Evolutionary conservation across 768 basidiomycete species (phyloP), one percentile per base, ranked within the genome.

Genomic region (Tricholoma bakamatsutake): DNA sequence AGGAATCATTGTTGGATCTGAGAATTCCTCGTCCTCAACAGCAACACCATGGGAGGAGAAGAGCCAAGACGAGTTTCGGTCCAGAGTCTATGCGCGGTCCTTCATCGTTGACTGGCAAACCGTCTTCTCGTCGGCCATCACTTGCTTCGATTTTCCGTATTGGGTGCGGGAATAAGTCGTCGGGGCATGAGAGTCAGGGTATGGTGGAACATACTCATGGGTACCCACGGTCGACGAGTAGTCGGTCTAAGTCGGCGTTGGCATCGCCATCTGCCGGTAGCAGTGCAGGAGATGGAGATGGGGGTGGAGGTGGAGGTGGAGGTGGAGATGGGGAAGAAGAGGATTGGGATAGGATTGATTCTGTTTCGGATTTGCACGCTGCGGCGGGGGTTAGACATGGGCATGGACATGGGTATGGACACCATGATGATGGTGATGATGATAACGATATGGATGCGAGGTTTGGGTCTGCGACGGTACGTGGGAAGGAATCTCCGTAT

Each of bases 321-420:
- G n/a, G n/a, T n/a, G 67, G 63, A 4, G 69, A 71, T 3, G 51
- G 51, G 10, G 78, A 76, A 11, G 82, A 87, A 10, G 86, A 85
- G 50, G 90, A 91, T 63, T 93, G 91, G 91, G 90, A 93, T 59
- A 78, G 81, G 34, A 79, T 93, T 62, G 88, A 91, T 45, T 80
- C 82, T 5, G 77, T 79, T 5, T 77, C 84, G 1, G 87, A 89
- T 62, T 62, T 86, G 39, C 84, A 86, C 53, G 69, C 63, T 1
- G 73, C 65, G n/a, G 58, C 71, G 50, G 71, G 67, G 4, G 55
- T 55, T 17, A 60, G 57, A 4, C 55, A 50, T 10, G 71, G 69
- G 49, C 33, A n/a, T n/a, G n/a, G n/a, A n/a, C n/a, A n/a, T n/a
- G n/a, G n/a, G n/a, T n/a, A n/a, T n/a, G n/a, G n/a, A n/a, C n/a